Evolutionary conservation across 2,329 filamentous ascomycete species (phyloP), one percentile per base, ranked within the genome.

Genomic region (Golovinomyces cichoracearum): DNA sequence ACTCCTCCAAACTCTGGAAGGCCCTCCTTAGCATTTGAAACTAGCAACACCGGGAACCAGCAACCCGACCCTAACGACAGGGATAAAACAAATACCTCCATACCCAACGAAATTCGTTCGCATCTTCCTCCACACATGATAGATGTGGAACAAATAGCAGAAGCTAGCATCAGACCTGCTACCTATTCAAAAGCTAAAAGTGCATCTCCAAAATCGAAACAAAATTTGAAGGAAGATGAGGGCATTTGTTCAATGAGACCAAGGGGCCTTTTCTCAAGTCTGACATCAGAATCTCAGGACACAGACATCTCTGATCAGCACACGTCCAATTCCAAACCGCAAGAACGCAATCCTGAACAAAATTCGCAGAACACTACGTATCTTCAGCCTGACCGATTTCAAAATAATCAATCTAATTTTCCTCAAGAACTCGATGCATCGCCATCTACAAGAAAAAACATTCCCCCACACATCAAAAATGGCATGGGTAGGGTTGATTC

Each of bases 1-100:
- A 69, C 69, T 48, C 74, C 74, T 49, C 53, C 54, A 51, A 69
- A 49, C 65, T 66, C 26, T 68, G 69, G 45, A 60, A 64, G 22
- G 64, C 58, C 44, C 74, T 74, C 56, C 73, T 72, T 46, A 68
- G 69, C 7, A 77, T 83, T 76, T 21, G 78, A 77, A 55, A 76
- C 80, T 49, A 79, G 76, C 49, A 81, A 77, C 65, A 80, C 78
- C 56, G 76, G 77, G 52, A 69, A 69, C 50, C 70, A 72, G 52
- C 66, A 83, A 22, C 77, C 78, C 0, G 90, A 86, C 57, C 82
- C 83, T 37, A 77, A 82, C 56, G 78, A 83, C 60, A 73, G 66
- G 61, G 52, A 77, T 55, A 48, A 44, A 61, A 65, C 44, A 61
- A 58, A 47, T 9, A 13, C 12, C 10, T 44, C 33, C 62, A 64